A percentile compares a stretch with the other conserved stretches of the same genome.
Evolutionary conservation across 1,139 yeast species (phyloP).

Genomic region (Pichia sp.): DNA sequence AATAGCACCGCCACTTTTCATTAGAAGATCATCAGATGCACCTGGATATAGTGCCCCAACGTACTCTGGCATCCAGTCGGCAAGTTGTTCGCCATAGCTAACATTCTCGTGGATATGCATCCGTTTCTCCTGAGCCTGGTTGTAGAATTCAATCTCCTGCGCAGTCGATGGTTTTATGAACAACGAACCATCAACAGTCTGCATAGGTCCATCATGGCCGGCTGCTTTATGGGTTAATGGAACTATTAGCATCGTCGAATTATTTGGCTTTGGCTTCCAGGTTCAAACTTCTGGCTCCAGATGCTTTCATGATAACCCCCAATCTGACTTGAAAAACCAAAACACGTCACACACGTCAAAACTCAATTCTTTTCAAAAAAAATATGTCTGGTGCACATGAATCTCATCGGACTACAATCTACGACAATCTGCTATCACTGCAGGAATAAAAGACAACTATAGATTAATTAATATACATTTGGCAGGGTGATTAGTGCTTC

Average conservation of each 20-base stretch:
- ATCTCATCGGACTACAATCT: no score
- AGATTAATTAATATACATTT: no score
- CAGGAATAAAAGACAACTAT: no score
- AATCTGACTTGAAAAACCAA: no score
- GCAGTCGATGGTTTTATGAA: slow-evolving; percentile 62
- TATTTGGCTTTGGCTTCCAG: no score
- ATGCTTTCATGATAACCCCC: no score
- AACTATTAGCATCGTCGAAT: no score
- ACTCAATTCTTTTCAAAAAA: no score
- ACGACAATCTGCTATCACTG: no score
- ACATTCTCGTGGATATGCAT: slow-evolving; percentile 20
- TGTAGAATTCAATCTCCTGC: slow-evolving; percentile 71
- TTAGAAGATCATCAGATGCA: slow-evolving; percentile 21
- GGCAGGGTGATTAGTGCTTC: slow-evolving; percentile 13
- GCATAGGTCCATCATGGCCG: slow-evolving; percentile 80
- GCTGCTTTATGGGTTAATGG: slow-evolving; percentile 57
- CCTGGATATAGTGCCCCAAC: slow-evolving; percentile 40
- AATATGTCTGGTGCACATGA: no score
- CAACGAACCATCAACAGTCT: slow-evolving; percentile 52
- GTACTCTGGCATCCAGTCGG: slow-evolving; percentile 48
- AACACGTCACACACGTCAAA: no score
- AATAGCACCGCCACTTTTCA: slow-evolving; percentile 9
- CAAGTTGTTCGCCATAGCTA: slow-evolving; percentile 33
- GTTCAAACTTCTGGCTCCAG: no score
- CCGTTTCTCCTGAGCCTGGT: slow-evolving; percentile 25